Evolutionary conservation across 768 basidiomycete species (phyloP), one percentile per base, ranked within the genome.

Genomic region (Pulveroboletus sp.): DNA sequence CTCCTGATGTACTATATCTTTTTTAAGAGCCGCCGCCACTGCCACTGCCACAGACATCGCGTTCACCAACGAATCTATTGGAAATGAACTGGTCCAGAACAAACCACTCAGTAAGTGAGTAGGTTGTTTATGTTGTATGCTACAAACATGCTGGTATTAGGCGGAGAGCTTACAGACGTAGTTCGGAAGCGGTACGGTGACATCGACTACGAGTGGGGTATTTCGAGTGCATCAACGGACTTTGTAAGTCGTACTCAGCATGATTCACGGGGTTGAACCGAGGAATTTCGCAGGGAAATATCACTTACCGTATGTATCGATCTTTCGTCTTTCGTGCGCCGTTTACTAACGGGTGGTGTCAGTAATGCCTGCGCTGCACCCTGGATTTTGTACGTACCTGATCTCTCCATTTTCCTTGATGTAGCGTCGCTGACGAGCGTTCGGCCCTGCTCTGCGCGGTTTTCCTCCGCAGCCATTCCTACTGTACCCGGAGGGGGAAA

Each of bases 181-280:
- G 75, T 81, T 31, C 67, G 75, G 15, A 81, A 78, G 53, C 79
- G 79, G 47, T 85, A 82, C 50, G 86, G 84, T 0, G 67, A 68
- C 3, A 73, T 85, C 47, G 82, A 85, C 61, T 78, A 82, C 58
- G 76, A 78, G 52, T 82, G 79, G 75, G 83, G 87, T 39, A 85
- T 85, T 57, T 68, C 71, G 6, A 76, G 75, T 39, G 89, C 86
- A 11, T 91, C 87, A 5, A 91, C 89, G 3, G 89, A 91, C 63
- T 91, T 92, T 55, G 89, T 89, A 57, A 71, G 85, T 70, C 6
- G 14, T 21, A 8, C 21, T 27, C 33, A 35, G 43, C 8, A n/a
- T 8, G 28, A 32, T 37, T 9, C 8, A 11, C 2, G 30, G 24
- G 33, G 31, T 32, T 18, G 11, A 37, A 18, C 45, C 46, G 10